A percentile compares a stretch with the other conserved stretches of the same genome.
Evolutionary conservation across 129 eudicot species (phyloP).

Genomic region (Pulicaria dysenterica): DNA sequence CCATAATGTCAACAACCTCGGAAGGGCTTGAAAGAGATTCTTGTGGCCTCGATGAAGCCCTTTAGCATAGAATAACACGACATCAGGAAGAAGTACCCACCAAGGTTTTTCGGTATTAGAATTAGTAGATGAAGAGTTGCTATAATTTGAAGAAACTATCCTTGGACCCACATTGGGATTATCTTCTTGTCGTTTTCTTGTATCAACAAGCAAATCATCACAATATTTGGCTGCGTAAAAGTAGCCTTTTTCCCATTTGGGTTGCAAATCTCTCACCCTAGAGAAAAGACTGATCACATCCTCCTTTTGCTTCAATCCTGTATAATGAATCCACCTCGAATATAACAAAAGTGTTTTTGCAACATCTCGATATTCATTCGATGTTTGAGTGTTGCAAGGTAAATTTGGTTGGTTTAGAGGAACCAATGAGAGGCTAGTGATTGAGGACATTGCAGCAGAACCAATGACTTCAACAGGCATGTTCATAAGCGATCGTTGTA

Average conservation of each 20-base stretch:
- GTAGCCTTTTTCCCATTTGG: slow-evolving; percentile 97
- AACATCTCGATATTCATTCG: slow-evolving; percentile 64
- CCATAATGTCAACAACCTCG: slow-evolving; percentile 94
- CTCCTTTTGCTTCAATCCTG: slow-evolving; percentile 93
- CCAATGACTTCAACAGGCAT: slow-evolving; percentile 86
- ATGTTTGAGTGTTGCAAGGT: slow-evolving; percentile 55
- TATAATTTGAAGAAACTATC: slow-evolving; percentile 51
- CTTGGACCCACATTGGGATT: slow-evolving; percentile 52
- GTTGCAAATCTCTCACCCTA: slow-evolving; percentile 93
- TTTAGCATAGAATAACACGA: slow-evolving; percentile 82
- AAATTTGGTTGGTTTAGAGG: slow-evolving; percentile 62
- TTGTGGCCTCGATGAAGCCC: slow-evolving; percentile 97
- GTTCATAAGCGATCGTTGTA: slow-evolving; percentile 81
- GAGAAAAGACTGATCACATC: slow-evolving; percentile 81
- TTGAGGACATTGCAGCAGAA: slow-evolving; percentile 81
- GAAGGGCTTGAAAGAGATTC: slow-evolving; percentile 97
- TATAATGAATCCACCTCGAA: slow-evolving; percentile 95
- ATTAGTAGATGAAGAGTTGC: slow-evolving; percentile 38
- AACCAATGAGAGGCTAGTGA: slow-evolving; percentile 79
- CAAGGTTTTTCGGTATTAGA: slow-evolving; percentile 63
- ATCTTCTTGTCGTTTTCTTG: slow-evolving; percentile 89
- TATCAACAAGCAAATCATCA: slow-evolving; percentile 95
- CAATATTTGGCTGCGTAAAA: slow-evolving; percentile 88
- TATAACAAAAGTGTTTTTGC: slow-evolving; percentile 88
- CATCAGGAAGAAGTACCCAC: slow-evolving; percentile 92